phyloP scores from a whole-genome alignment of 352 stramenopile genomes.

The Phytopythium delawarense region DNA sequence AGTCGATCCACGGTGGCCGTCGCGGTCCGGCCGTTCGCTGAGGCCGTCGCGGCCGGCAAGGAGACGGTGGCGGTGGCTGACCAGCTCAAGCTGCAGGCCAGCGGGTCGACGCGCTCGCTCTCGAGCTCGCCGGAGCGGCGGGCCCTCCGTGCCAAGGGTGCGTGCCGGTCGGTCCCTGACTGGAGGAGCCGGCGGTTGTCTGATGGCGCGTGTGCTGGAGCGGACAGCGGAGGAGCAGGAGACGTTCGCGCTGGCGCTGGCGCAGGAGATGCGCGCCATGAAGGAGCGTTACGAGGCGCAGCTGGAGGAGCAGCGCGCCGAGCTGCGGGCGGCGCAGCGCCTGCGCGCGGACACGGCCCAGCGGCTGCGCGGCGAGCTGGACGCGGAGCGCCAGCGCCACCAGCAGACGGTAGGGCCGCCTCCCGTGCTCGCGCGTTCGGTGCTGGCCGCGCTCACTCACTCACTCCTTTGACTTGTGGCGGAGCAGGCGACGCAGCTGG shows the following conservation, averaged over 20 bases:
- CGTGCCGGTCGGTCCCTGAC: no score
- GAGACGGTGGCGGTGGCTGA: constrained; percentile 51
- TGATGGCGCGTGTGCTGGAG: constrained; percentile 12
- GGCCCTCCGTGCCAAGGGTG: constrained; percentile 18
- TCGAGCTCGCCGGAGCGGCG: constrained; percentile 17
- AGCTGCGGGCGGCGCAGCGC: constrained; percentile 41
- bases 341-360: constrained; percentile 40
- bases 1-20: background rate
- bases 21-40: constrained; percentile 47
- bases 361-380: constrained; percentile 41
- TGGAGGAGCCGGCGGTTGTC: background rate
- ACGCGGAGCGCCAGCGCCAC: constrained; percentile 40
- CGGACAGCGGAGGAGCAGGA: constrained; percentile 56
- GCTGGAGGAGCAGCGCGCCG: constrained; percentile 55
- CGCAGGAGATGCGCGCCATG: constrained; percentile 65
- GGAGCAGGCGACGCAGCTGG: constrained; percentile 38
- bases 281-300: constrained; percentile 64
- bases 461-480: background rate
- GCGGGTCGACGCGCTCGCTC: constrained; percentile 17
- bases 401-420: constrained; percentile 28
- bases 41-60: constrained; percentile 57
- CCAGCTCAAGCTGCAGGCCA: constrained; percentile 30
- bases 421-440: background rate
- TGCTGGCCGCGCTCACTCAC: no score
- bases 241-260: constrained; percentile 64